phyloP scores from a whole-genome alignment of 768 basidiomycete species.

The Rhizopogon salebrosus region DNA sequence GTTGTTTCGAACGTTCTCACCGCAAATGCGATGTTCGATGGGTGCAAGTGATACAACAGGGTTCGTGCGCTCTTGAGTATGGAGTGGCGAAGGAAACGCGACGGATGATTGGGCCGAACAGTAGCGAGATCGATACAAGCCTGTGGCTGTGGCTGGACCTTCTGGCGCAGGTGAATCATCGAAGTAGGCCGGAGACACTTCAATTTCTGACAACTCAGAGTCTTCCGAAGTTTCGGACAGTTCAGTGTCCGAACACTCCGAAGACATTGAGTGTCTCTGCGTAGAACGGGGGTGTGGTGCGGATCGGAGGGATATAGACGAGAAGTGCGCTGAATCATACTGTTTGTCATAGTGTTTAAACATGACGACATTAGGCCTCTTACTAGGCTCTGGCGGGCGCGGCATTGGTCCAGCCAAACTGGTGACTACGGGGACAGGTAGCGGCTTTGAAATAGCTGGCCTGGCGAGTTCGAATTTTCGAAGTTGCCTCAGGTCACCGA shows the following conservation, averaged over 20 bases:
- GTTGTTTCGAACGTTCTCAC: neutral
- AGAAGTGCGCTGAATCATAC: conserved; percentile 5
- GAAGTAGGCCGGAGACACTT: conserved; percentile 40
- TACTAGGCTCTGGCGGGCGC: neutral
- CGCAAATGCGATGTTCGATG: neutral
- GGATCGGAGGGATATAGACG: conserved; percentile 8
- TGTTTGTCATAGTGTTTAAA: neutral
- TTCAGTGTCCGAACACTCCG: neutral
- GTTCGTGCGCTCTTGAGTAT: conserved; percentile 4
- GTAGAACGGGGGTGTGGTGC: conserved; percentile 4
- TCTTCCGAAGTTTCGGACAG: conserved; percentile 16
- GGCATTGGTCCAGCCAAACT: conserved; percentile 13
- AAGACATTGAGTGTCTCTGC: conserved; percentile 3
- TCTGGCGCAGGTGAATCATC: conserved; percentile 40
- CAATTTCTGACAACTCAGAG: conserved; percentile 16
- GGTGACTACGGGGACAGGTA: conserved; percentile 7
- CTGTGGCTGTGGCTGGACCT: conserved; percentile 39
- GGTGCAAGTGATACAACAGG: neutral
- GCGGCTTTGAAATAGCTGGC: conserved; percentile 53
- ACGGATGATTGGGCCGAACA: conserved; percentile 14
- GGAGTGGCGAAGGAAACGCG: conserved; percentile 12
- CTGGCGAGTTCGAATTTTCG: conserved; percentile 74
- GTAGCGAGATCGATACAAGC: conserved; percentile 27
- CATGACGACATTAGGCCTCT: neutral
- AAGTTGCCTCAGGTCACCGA: conserved; percentile 75